Evolutionary conservation across 805 yeast genomes (phyloP).

Genomic region (Candida broadrunensis): DNA sequence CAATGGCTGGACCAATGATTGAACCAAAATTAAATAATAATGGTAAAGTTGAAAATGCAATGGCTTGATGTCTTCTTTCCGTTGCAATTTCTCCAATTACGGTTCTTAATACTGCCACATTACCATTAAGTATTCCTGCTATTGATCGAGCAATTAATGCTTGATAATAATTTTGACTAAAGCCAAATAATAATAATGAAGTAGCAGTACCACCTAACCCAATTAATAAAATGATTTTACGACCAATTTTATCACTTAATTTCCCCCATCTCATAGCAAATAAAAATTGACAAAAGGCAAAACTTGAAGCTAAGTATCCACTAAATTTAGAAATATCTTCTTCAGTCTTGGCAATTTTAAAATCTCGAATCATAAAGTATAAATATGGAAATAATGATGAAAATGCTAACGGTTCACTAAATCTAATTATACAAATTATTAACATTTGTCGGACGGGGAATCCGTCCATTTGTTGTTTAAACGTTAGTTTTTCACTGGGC

Average conservation of each 20-base stretch:
- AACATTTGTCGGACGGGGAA: constrained; percentile 50
- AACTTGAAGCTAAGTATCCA: constrained; percentile 19
- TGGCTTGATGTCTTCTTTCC: constrained; percentile 26
- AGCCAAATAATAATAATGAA: constrained; percentile 25
- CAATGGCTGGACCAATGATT: constrained; percentile 30
- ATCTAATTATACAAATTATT: constrained; percentile 39
- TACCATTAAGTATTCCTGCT: constrained; percentile 29
- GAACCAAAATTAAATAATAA: constrained; percentile 30
- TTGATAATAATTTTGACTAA: constrained; percentile 20
- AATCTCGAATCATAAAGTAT: constrained; percentile 23
- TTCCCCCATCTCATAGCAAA: constrained; percentile 28
- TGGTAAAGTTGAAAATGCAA: constrained; percentile 29
- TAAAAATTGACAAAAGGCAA: constrained; percentile 21
- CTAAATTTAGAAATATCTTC: constrained; percentile 16
- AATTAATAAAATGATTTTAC: constrained; percentile 22
- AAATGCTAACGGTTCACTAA: constrained; percentile 48
- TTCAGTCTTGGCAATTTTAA: constrained; percentile 15
- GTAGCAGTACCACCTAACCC: constrained; percentile 25
- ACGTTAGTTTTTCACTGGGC: constrained; percentile 11
- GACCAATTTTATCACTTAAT: constrained; percentile 25
- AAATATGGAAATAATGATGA: constrained; percentile 27
- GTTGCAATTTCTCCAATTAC: constrained; percentile 29
- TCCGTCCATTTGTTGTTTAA: constrained; percentile 46
- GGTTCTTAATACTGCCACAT: constrained; percentile 29
- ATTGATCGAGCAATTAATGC: constrained; percentile 24